These are phyloP conservation scores for Kwoniella botswanensis DNA, from an alignment of 768 basidiomycete species.

Conservation along the genomic window DNA sequence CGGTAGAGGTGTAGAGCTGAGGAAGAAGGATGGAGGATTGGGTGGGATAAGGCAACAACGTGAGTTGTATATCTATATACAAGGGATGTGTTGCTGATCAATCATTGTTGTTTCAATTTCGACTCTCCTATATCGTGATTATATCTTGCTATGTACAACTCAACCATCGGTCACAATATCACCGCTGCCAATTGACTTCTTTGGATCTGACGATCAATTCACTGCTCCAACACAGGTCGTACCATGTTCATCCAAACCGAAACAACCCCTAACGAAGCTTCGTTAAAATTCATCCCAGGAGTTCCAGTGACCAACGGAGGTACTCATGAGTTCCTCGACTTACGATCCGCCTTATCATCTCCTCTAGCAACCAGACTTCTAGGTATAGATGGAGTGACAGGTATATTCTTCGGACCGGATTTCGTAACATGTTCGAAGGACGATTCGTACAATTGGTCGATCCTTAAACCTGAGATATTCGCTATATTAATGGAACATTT, in stretches of 20 bases:
- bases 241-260: constrained; percentile 99
- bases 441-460: constrained; percentile 70
- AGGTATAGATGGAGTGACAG: constrained; percentile 87
- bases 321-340: constrained; percentile 88
- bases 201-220: neutral
- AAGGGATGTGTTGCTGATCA: neutral
- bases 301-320: constrained; percentile 85
- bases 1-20: constrained; percentile 8
- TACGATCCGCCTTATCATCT: constrained; percentile 80
- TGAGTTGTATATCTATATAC: constrained; percentile 11
- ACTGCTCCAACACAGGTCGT: constrained; percentile 56
- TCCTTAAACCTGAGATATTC: constrained; percentile 96
- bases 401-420: constrained; percentile 94
- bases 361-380: constrained; percentile 94
- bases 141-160: neutral
- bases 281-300: constrained; percentile 97
- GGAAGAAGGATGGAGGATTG: neutral
- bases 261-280: constrained; percentile 94
- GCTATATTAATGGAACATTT: constrained; percentile 96
- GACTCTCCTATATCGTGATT: neutral
- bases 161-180: no score
- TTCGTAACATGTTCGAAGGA: constrained; percentile 93
- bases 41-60: constrained; percentile 19
- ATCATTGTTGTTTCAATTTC: neutral
- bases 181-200: neutral